phyloP scores from a whole-genome alignment of 768 basidiomycete genomes.

The Filobasidium wieringae region DNA sequence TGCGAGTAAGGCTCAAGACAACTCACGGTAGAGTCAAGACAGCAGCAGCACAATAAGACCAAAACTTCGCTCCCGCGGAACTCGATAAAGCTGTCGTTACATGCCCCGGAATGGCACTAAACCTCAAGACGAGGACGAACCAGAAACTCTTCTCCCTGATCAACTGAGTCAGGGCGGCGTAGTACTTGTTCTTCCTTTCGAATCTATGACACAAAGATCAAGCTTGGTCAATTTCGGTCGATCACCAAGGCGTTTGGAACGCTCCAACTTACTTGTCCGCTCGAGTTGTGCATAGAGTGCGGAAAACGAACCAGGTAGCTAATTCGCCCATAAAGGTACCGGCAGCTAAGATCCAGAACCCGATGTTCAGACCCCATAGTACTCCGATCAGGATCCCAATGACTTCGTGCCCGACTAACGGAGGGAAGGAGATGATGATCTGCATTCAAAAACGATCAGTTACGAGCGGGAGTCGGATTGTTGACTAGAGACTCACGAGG shows the following conservation, averaged over 20 bases:
- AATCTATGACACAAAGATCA: constrained; percentile 15
- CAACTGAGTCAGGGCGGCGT: constrained; percentile 28
- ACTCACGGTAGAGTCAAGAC: constrained; percentile 20
- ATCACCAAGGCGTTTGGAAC: background rate
- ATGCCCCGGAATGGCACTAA: constrained; percentile 35
- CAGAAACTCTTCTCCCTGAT: constrained; percentile 36
- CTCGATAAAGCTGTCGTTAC: constrained; percentile 34
- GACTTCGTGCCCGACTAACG: constrained; percentile 23
- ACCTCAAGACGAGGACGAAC: constrained; percentile 34
- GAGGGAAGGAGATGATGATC: constrained; percentile 30
- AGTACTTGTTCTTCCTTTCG: constrained; percentile 35
- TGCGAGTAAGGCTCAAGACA: background rate
- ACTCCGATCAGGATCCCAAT: constrained; percentile 32
- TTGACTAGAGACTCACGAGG: background rate
- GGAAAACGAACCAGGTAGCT: constrained; percentile 33
- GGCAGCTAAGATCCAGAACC: constrained; percentile 31
- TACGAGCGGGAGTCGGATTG: background rate
- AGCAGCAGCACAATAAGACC: constrained; percentile 29
- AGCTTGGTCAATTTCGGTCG: background rate
- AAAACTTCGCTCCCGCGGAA: constrained; percentile 33
- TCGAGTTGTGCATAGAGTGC: constrained; percentile 28
- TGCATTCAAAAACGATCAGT: background rate
- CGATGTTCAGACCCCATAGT: constrained; percentile 27
- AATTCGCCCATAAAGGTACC: constrained; percentile 35
- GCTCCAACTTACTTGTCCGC: constrained; percentile 24